Base-by-base conservation (phyloP, 306 rosid genomes). In the Quercus bicolor region DNA sequence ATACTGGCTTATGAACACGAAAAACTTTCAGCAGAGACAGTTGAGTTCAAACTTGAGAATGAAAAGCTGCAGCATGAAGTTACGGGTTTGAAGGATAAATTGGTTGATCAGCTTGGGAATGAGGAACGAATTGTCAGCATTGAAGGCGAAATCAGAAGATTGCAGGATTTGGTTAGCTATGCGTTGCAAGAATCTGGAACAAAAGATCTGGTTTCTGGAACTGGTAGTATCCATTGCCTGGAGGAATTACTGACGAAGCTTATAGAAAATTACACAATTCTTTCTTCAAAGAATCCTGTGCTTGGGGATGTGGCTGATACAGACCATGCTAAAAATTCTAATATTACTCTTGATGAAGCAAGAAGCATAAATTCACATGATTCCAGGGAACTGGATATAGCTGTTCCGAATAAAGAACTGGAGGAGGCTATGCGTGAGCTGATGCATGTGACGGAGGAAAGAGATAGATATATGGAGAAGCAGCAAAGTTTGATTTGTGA, bases 201-300 rank as follows among this genome's bases (percentile, higher is more conserved):
- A 1, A 79, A 83, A 73, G 56, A 87, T 61, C 81, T 75, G 83
- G 85, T 80, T 89, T 85, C 89, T 84, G 91, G 76, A 70, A 77
- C 70, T 74, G 83, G 85, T 68, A 75, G 87, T 75, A 82, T 93
- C 74, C 94, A 90, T 85, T 85, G 78, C 85, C 85, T 93, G 73
- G 97, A 91, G 84, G 87, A 77, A 74, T 76, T 82, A 82, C 80
- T 95, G 83, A 86, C 77, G 84, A 91, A 85, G 84, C 96, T 95
- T 61, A 76, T 91, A 72, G 90, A 88, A 74, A 90, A 81, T 77
- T 86, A 85, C 81, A 76, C 78, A 65, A 79, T 76, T 81, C 84
- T 86, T 71, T 84, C 83, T 26, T 84, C 77, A 5, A 78, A 2
- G 54, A 86, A 86, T 75, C 77, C 86, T 53, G 84, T 70, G 55